A percentile compares a stretch with the other conserved stretches of the same genome.
phyloP scores from a whole-genome alignment of 805 yeast genomes.

The Metschnikowia koreensis region DNA sequence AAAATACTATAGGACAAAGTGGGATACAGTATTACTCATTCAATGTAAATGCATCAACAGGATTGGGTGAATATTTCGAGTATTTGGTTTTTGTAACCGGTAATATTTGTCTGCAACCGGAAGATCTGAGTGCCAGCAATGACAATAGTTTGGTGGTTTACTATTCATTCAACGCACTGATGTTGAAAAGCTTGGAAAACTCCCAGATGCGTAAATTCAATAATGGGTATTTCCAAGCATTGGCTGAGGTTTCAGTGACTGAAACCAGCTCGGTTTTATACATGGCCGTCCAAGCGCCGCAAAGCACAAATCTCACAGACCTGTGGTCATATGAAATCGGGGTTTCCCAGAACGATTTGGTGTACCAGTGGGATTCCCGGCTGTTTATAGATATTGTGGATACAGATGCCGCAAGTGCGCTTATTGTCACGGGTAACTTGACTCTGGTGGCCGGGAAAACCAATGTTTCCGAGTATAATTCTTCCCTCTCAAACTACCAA shows the following conservation, averaged over 20 bases:
- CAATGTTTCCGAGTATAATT: conserved; percentile 19
- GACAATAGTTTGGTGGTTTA: conserved; percentile 34
- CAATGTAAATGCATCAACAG: conserved; percentile 43
- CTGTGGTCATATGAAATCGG: conserved; percentile 69
- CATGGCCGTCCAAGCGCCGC: conserved; percentile 42
- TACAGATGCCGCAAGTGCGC: conserved; percentile 64
- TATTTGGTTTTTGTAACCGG: conserved; percentile 51
- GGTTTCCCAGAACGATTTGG: conserved; percentile 58
- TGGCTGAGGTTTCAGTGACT: conserved; percentile 32
- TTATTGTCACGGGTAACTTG: conserved; percentile 61
- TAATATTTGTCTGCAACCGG: conserved; percentile 44
- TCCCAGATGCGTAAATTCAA: conserved; percentile 30
- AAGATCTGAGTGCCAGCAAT: conserved; percentile 17
- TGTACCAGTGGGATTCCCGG: conserved; percentile 66
- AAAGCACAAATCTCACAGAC: conserved; percentile 33
- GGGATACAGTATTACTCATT: conserved; percentile 43
- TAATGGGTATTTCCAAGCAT: conserved; percentile 40
- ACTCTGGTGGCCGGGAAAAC: conserved; percentile 14
- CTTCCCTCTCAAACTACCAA: conserved; percentile 30
- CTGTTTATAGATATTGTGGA: conserved; percentile 60
- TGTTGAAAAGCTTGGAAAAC: conserved; percentile 29
- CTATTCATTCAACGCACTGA: conserved; percentile 36
- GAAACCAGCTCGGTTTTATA: conserved; percentile 22
- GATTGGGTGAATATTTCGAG: conserved; percentile 46
- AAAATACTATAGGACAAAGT: conserved; percentile 34